Evolutionary conservation across 805 yeast genomes (phyloP), one percentile per base, ranked within the genome.

Genomic region (Candida anglica): DNA sequence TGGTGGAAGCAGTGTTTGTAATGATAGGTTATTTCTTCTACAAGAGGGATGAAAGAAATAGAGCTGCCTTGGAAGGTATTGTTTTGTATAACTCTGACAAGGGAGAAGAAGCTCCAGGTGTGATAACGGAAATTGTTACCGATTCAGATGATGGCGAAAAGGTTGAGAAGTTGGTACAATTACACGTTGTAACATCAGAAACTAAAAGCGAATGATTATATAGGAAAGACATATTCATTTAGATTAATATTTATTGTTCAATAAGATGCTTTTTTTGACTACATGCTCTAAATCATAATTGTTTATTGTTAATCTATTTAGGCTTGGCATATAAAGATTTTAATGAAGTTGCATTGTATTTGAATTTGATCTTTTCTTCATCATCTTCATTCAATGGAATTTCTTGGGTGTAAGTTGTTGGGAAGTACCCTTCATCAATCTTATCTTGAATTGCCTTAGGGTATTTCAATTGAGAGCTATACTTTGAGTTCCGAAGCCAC

Each of bases 11-110:
- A 25, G 8, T 56, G 1, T 30, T 42, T 6, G 30, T 56, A 25
- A 27, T 52, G 2, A 41, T 56, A 19, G 60, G 60, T 10, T 56
- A 62, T 40, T 49, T 54, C 39, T 53, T 62, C 32, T 77, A 74
- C 55, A 77, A 74, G 52, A 58, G 66, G 30, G 75, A 74, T 31
- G 81, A 77, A 47, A 65, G 63, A 43, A 54, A 46, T 25, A 53
- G 58, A 35, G 75, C 79, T 2, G 38, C 61, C 14, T 61, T 58
- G 3, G 71, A 75, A 41, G 79, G 80, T 21, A 73, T 75, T 25
- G 60, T 60, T 28, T 34, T 75, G 3, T 73, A 68, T 52, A 65
- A 73, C 39, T 43, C 50, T 19, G 48, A 44, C n/a, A 53, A 50
- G 19, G 66, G 60, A 19, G 58, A 52, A 18, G 8, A n/a, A 3